Evolutionary conservation across 306 rosid genomes (phyloP), one percentile per base, ranked within the genome.

Genomic region (Hylodesmum podocarpum): DNA sequence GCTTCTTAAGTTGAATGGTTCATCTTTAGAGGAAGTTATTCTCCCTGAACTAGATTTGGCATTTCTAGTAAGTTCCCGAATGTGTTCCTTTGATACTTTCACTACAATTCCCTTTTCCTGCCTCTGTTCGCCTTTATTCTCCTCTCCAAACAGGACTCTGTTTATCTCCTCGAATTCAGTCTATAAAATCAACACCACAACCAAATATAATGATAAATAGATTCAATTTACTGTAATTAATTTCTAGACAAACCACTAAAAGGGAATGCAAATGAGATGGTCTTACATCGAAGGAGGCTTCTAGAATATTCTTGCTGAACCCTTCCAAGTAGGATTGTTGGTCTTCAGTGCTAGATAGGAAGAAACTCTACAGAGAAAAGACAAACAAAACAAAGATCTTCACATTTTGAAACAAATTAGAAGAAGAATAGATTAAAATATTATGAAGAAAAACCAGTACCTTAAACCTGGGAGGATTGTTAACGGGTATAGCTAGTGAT

Each of bases 221-320:
- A 33, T 33, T n/a, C n/a, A n/a, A n/a, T 33, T 33, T 33, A 3
- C 3, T 33, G 6, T 57, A 27, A 14, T 27, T 18, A 16, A 4
- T 34, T 8, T 63, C n/a, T 14, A 24, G 40, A 51, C 15, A 53
- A 54, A 21, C 59, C 59, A 9, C 29, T 3, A 53, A 53, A 53
- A 9, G 31, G 59, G 10, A 53, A 22, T 24, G 5, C 36, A 72
- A 36, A 27, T 21, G 1, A 15, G 25, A 44, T 22, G 19, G n/a
- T 8, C 83, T 62, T 40, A 81, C 88, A 41, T 85, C 64, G 51
- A 54, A 75, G 43, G 84, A 3, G n/a, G 82, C 84, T 29, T 85
- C 70, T 0, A 85, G 25, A 55, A 76, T 16, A 8, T 25, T 12
- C 77, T 3, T 41, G 70, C 81, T 69, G 76, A 85, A 81, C 18